Base-by-base conservation (phyloP, 495 filamentous ascomycete species). In the Pyronema omphalodes region DNA sequence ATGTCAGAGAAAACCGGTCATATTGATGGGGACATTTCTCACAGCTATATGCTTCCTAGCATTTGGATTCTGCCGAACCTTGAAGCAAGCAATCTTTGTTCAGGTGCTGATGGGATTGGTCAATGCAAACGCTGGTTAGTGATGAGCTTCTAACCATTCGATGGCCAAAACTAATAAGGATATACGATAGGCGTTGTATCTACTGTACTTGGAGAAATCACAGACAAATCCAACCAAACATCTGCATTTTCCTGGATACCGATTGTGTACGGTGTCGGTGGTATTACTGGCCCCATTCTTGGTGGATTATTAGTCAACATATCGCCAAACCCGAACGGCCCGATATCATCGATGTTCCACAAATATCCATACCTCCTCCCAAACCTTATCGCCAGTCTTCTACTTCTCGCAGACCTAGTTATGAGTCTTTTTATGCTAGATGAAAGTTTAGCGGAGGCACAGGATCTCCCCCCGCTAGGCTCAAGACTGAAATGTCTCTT, bases 151-250 rank as follows among this genome's bases (percentile, higher is more conserved):
- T 6, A 17, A 17, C 40, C 12, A 43, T n/a, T n/a, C 12, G 5
- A 29, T 2, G 23, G 23, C 23, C 51, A 33, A 54, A 49, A 61
- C 14, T 43, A 29, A 29, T 29, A 5, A 29, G 23, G 23, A 29
- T 7, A 17, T 1, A 34, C 7, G 11, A 77, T 79, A 60, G 82
- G 76, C 6, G 76, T 96, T 15, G 84, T 98, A 2, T 88, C 86
- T 23, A 94, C 93, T 1, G 91, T 87, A 54, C 71, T 98, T 23
- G 91, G 93, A 9, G 91, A 98, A 66, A 82, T 98, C 54, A 98
- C 91, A 1, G 89, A 96, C 62, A 79, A 83, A 40, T 88, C 82
- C 57, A 98, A 98, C 66, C 91, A 98, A 69, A 86, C 82, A 40
- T 76, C 75, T 46, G 89, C 88, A 0, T 98, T 96, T 62, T 84